Conservation (phyloP, 1,139 yeast genomes). For the Geotrichum citri-aurantii region DNA sequence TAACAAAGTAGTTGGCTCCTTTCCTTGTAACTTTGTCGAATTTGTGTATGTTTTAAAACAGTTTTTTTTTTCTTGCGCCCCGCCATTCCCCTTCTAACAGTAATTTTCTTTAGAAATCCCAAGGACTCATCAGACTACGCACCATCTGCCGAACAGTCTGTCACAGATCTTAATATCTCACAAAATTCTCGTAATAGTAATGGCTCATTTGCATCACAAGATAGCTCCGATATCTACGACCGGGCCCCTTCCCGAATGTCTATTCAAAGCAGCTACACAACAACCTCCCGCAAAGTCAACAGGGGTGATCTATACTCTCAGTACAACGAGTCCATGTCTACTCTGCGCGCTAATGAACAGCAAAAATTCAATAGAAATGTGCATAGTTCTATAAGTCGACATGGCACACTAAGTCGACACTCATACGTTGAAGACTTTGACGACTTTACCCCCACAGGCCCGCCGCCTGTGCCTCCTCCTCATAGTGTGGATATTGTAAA, state of each 20-base stretch:
- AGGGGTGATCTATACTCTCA: conserved; percentile 4
- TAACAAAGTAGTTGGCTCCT: conserved; percentile 76
- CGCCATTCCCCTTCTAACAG: not conserved
- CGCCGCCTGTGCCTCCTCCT: conserved; percentile 33
- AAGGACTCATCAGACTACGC: conserved; percentile 8
- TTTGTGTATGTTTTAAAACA: conserved; percentile 27
- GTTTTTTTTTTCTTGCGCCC: not conserved
- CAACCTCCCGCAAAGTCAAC: not conserved
- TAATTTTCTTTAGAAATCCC: conserved; percentile 2
- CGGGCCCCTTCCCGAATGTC: conserved; percentile 6
- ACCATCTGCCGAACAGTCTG: conserved; percentile 1
- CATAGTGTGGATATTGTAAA: conserved; percentile 17
- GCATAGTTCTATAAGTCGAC: not conserved
- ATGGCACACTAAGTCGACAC: not conserved
- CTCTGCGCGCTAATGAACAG: not conserved
- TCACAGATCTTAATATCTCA: conserved; percentile 8
- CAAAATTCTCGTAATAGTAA: conserved; percentile 4
- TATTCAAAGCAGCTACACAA: conserved; percentile 5
- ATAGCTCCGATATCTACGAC: not conserved
- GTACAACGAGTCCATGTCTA: conserved; percentile 10
- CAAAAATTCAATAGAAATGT: conserved; percentile 4
- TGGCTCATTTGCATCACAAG: not conserved
- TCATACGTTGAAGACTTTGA: not conserved
- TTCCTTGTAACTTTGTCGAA: conserved; percentile 85
- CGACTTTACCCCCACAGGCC: conserved; percentile 3